Percentiles rank a stretch among this genome's conserved stretches.
Conservation (phyloP, 1,139 yeast species). For the Maudiozyma humilis region DNA sequence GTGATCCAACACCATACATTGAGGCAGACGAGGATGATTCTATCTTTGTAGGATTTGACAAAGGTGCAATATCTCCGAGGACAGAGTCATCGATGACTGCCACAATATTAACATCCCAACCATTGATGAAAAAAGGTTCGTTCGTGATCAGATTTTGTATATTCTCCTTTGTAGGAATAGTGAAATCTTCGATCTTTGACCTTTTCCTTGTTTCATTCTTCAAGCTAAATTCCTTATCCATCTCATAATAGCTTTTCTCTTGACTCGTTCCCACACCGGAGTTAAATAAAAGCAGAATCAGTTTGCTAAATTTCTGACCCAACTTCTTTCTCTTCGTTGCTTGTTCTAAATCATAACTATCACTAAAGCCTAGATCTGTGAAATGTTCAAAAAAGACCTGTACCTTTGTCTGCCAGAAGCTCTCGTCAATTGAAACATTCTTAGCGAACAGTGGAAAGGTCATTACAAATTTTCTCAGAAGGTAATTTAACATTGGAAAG, state of each 20-base stretch:
- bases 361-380: slow-evolving; percentile 58
- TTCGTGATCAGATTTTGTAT: slow-evolving; percentile 42
- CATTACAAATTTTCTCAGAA: slow-evolving; percentile 51
- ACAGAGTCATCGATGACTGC: slow-evolving; percentile 41
- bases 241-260: slow-evolving; percentile 44
- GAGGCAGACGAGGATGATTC: slow-evolving; percentile 1
- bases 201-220: slow-evolving; percentile 23
- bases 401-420: slow-evolving; percentile 70
- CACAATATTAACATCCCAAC: slow-evolving; percentile 52
- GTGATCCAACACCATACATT: slow-evolving; percentile 3
- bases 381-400: slow-evolving; percentile 76
- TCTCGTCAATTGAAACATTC: slow-evolving; percentile 38
- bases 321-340: slow-evolving; percentile 64
- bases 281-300: slow-evolving; percentile 60
- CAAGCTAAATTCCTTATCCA: slow-evolving; percentile 26
- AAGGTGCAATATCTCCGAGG: slow-evolving; percentile 7
- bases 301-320: slow-evolving; percentile 49
- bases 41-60: background rate
- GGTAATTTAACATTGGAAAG: slow-evolving; percentile 61
- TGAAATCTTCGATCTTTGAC: slow-evolving; percentile 33
- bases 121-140: slow-evolving; percentile 46
- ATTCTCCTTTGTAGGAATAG: slow-evolving; percentile 46
- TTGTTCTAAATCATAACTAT: slow-evolving; percentile 64
- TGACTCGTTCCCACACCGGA: slow-evolving; percentile 62
- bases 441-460: slow-evolving; percentile 68